Conservation (phyloP, 2,329 filamentous ascomycete genomes). For the Raffaelea albimanens region DNA sequence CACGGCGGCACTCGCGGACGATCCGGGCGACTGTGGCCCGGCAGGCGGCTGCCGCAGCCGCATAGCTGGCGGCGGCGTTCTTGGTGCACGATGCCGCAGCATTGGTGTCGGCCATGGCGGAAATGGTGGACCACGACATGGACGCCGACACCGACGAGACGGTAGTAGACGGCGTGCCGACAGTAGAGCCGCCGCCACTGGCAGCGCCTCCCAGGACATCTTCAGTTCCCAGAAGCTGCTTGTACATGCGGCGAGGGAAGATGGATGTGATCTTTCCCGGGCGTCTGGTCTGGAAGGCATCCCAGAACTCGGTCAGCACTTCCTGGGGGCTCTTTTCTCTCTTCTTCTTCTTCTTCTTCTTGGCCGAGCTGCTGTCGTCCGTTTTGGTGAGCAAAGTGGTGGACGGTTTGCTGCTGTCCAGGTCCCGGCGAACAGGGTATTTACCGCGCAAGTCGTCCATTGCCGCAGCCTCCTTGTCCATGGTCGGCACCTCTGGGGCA, state of each 20-base stretch:
- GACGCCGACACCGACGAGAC: background rate
- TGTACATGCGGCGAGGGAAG: conserved; percentile 31
- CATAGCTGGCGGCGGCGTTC: conserved; percentile 21
- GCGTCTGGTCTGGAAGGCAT: conserved; percentile 28
- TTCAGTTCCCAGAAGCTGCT: conserved; percentile 18
- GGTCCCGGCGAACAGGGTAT: too few relatives aligned
- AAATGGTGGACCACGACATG: conserved; percentile 2
- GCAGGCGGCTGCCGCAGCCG: conserved; percentile 29
- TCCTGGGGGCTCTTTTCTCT: conserved; percentile 27
- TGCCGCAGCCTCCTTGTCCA: too few relatives aligned
- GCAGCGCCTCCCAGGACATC: background rate
- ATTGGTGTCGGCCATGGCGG: background rate
- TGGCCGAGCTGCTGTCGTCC: too few relatives aligned
- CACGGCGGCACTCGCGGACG: conserved; percentile 31
- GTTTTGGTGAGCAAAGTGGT: too few relatives aligned
- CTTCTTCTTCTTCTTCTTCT: conserved; percentile 8
- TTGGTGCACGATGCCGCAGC: background rate
- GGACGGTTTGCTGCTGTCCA: too few relatives aligned
- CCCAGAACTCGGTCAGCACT: conserved; percentile 31
- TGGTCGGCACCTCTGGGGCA: too few relatives aligned
- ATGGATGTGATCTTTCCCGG: conserved; percentile 34
- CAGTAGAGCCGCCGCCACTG: too few relatives aligned
- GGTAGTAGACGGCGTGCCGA: too few relatives aligned
- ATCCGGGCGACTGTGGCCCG: conserved; percentile 28
- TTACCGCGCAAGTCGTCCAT: too few relatives aligned